phyloP scores from a whole-genome alignment of 257 asterid species.

The Striga asiatica region DNA sequence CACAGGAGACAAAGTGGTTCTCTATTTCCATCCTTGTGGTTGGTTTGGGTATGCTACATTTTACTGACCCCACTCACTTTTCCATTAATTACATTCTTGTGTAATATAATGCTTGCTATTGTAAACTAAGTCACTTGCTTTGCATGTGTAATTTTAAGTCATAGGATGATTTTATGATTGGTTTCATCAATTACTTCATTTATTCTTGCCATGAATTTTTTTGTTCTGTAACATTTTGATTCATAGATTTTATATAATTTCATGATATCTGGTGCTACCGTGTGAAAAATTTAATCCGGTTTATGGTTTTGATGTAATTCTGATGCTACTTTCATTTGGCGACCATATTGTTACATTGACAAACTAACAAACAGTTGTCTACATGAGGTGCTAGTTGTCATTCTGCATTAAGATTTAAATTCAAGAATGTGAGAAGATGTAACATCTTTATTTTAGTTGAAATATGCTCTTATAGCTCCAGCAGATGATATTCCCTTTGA shows the following conservation, averaged over 20 bases:
- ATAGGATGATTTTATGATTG: too few relatives aligned
- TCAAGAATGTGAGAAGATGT: neutral
- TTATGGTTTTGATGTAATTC: neutral
- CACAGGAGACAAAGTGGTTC: constrained; percentile 92
- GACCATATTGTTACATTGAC: neutral
- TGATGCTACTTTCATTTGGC: neutral
- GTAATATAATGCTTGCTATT: neutral
- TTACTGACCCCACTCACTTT: neutral
- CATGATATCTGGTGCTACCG: neutral
- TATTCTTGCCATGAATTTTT: neutral
- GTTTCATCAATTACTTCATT: neutral
- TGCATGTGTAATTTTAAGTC: too few relatives aligned
- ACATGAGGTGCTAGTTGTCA: neutral
- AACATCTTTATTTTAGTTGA: neutral
- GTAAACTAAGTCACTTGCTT: neutral
- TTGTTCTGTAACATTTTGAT: neutral
- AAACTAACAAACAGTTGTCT: neutral
- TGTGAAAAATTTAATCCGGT: neutral
- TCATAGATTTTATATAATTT: neutral
- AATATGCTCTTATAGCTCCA: neutral
- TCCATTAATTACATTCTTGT: neutral
- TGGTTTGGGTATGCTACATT: constrained; percentile 84
- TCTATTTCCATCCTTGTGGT: constrained; percentile 97
- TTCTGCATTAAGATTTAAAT: neutral
- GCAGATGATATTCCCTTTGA: neutral